phyloP scores from a whole-genome alignment of 495 filamentous ascomycete genomes.

The Talaromyces proteolyticus region DNA sequence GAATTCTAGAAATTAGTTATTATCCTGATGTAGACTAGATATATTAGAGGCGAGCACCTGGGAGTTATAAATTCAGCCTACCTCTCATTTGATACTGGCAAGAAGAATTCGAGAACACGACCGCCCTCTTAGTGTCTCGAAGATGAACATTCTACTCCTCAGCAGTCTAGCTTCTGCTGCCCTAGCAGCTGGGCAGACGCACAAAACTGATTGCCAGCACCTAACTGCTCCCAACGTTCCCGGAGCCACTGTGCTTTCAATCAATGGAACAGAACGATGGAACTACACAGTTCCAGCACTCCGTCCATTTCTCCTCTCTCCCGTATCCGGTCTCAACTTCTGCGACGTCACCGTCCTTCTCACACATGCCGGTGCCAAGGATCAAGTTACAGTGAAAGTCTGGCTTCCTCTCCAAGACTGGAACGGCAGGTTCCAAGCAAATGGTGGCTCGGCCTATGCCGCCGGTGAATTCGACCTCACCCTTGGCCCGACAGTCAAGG shows the following conservation, averaged over 20 bases:
- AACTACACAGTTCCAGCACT: neutral
- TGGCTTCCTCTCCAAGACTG: slow-evolving; percentile 32
- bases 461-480: slow-evolving; percentile 16
- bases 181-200: neutral
- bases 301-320: neutral
- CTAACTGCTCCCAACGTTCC: neutral
- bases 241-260: slow-evolving; percentile 4
- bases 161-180: neutral
- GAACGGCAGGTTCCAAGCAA: slow-evolving; percentile 33
- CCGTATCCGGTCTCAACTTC: slow-evolving; percentile 15
- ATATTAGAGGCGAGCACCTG: too few relatives aligned
- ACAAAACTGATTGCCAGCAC: neutral
- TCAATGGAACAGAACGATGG: slow-evolving; percentile 4
- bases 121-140: neutral
- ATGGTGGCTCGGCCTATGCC: slow-evolving; percentile 39
- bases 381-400: slow-evolving; percentile 25
- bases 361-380: slow-evolving; percentile 34
- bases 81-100: neutral
- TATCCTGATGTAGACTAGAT: too few relatives aligned
- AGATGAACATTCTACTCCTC: neutral
- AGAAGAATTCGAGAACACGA: neutral
- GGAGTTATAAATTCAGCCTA: neutral
- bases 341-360: slow-evolving; percentile 39
- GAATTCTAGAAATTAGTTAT: too few relatives aligned
- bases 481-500: slow-evolving; percentile 13